A percentile compares a stretch with the other conserved stretches of the same genome.
phyloP scores from a whole-genome alignment of 768 basidiomycete genomes.

The Sarcomyxa edulis region DNA sequence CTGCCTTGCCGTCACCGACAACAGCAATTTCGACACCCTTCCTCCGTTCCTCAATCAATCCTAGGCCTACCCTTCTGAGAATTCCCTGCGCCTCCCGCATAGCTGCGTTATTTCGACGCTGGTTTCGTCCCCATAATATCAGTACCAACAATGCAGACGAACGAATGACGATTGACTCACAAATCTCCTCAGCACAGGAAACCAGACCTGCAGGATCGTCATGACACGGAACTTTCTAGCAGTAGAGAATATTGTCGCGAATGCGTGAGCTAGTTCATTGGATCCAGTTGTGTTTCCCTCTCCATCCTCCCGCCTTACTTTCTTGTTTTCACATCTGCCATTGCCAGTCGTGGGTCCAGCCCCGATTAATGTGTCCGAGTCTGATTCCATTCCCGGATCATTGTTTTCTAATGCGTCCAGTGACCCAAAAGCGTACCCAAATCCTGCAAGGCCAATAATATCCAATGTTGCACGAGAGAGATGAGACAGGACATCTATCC shows the following conservation, averaged over 20 bases:
- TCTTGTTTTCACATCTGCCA: too few relatives aligned
- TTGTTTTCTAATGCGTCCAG: too few relatives aligned
- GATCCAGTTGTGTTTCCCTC: too few relatives aligned
- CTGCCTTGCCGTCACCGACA: conserved; percentile 9
- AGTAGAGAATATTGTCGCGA: conserved; percentile 47
- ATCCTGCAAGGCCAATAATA: conserved; percentile 63
- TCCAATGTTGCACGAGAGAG: conserved; percentile 59
- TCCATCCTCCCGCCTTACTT: too few relatives aligned
- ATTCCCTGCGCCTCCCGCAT: conserved; percentile 39
- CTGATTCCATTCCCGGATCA: too few relatives aligned
- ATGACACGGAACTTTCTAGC: conserved; percentile 47
- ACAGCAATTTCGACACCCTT: conserved; percentile 24
- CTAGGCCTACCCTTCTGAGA: conserved; percentile 47
- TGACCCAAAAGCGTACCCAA: conserved; percentile 55
- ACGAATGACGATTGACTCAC: conserved; percentile 31
- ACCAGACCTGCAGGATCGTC: conserved; percentile 52
- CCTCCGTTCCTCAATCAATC: conserved; percentile 43
- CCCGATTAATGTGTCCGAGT: too few relatives aligned
- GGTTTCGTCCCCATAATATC: conserved; percentile 4
- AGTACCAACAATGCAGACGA: conserved; percentile 4
- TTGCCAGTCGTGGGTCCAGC: too few relatives aligned
- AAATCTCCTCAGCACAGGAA: conserved; percentile 47
- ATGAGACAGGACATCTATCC: conserved; percentile 50
- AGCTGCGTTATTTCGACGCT: conserved; percentile 42
- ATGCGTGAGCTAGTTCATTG: conserved; percentile 52